phyloP scores from a whole-genome alignment of 2,329 filamentous ascomycete genomes.

The Aspergillus ochraceoroseus region DNA sequence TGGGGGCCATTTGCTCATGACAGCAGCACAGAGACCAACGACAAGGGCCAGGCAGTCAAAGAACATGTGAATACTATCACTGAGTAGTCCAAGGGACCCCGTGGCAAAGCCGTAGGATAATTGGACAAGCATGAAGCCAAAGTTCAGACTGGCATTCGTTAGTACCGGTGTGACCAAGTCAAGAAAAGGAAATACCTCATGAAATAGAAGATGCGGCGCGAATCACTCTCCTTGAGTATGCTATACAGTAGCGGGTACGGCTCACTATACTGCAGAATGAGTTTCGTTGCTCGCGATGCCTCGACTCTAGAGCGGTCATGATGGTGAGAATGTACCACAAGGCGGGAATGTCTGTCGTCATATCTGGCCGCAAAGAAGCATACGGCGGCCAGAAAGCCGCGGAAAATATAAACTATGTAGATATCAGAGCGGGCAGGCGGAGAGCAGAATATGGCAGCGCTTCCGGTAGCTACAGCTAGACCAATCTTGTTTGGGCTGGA shows the following conservation, averaged over 20 bases:
- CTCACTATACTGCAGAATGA: slow-evolving; percentile 65
- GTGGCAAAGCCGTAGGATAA: slow-evolving; percentile 91
- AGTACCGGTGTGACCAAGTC: slow-evolving; percentile 14
- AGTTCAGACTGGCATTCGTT: slow-evolving; percentile 65
- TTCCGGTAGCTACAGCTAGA: slow-evolving; percentile 25
- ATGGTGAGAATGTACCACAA: slow-evolving; percentile 29
- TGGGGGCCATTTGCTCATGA: slow-evolving; percentile 95
- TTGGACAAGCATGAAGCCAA: slow-evolving; percentile 90
- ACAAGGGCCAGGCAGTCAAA: slow-evolving; percentile 92
- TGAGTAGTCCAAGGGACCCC: slow-evolving; percentile 88
- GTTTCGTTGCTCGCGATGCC: slow-evolving; percentile 65
- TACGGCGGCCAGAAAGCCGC: slow-evolving; percentile 26
- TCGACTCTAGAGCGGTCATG: slow-evolving; percentile 38
- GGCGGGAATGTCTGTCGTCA: slow-evolving; percentile 30
- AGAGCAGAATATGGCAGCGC: slow-evolving; percentile 30
- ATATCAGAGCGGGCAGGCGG: slow-evolving; percentile 28
- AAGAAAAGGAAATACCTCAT: slow-evolving; percentile 61
- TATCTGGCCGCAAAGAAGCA: slow-evolving; percentile 33
- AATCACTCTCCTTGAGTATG: slow-evolving; percentile 86
- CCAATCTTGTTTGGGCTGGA: slow-evolving; percentile 33
- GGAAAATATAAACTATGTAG: slow-evolving; percentile 26
- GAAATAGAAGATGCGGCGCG: slow-evolving; percentile 93
- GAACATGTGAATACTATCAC: slow-evolving; percentile 98
- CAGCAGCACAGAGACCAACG: slow-evolving; percentile 83
- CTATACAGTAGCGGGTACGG: slow-evolving; percentile 75